These are phyloP conservation scores for Hibiscus syriacus DNA, from an alignment of 345 rosid genomes.

Conservation along the genomic window DNA sequence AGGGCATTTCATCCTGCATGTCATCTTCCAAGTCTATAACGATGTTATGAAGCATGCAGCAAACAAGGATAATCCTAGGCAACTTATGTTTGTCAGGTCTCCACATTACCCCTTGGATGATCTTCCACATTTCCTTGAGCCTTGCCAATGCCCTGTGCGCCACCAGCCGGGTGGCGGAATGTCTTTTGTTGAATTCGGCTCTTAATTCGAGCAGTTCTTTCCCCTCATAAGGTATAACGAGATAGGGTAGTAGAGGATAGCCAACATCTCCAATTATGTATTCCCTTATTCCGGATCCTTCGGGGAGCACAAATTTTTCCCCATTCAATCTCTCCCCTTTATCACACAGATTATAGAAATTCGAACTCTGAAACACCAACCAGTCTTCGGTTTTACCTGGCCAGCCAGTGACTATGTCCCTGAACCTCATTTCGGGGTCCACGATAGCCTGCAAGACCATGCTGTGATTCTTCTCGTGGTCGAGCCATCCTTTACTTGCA, in stretches of 20 bases:
- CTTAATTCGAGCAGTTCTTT: slow-evolving; percentile 27
- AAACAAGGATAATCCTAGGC: no score
- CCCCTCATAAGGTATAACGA: slow-evolving; percentile 41
- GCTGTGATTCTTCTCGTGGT: slow-evolving; percentile 48
- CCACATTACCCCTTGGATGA: slow-evolving; percentile 52
- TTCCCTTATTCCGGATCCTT: slow-evolving; percentile 42
- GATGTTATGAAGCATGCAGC: no score
- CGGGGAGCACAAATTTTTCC: slow-evolving; percentile 24
- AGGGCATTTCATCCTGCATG: no score
- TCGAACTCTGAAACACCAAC: slow-evolving; percentile 37
- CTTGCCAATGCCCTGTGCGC: slow-evolving; percentile 46
- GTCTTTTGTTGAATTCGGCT: slow-evolving; percentile 40
- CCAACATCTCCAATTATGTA: slow-evolving; percentile 53
- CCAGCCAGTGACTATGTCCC: slow-evolving; percentile 65
- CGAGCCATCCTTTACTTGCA: slow-evolving; percentile 37
- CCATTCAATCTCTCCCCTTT: slow-evolving; percentile 43
- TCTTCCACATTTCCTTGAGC: slow-evolving; percentile 52
- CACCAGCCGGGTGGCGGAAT: slow-evolving; percentile 30
- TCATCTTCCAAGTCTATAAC: no score
- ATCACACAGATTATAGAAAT: slow-evolving; percentile 36
- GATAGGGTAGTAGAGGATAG: slow-evolving; percentile 55
- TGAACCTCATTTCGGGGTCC: slow-evolving; percentile 51
- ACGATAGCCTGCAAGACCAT: slow-evolving; percentile 57
- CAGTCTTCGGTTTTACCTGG: slow-evolving; percentile 48
- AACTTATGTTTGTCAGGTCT: no score